Percentiles rank a stretch among this genome's conserved stretches.
Evolutionary conservation across 495 filamentous ascomycete genomes (phyloP).

Genomic region (Podospora pseudocomata): DNA sequence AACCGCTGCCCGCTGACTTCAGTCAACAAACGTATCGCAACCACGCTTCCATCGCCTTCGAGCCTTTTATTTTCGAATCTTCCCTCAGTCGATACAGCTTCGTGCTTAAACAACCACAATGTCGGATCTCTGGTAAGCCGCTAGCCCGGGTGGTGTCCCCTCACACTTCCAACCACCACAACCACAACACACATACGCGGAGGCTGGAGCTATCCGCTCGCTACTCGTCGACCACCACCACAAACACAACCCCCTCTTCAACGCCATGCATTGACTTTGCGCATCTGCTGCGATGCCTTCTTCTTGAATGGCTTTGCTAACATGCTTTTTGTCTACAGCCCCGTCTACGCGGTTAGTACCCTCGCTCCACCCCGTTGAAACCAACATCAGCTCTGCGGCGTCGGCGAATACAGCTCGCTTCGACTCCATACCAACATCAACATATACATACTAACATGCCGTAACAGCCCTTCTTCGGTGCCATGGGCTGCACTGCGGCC

Average conservation of each 20-base stretch:
- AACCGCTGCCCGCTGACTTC: constrained; percentile 6
- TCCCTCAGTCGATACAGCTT: constrained; percentile 29
- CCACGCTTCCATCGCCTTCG: constrained; percentile 15
- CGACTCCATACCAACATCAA: constrained; percentile 17
- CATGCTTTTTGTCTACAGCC: constrained; percentile 53
- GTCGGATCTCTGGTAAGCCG: constrained; percentile 41
- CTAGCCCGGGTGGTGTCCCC: constrained; percentile 22
- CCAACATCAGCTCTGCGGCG: constrained; percentile 7
- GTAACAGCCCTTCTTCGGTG: constrained; percentile 92
- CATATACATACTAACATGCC: constrained; percentile 12
- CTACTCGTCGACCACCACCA: constrained; percentile 26
- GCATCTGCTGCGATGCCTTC: background rate
- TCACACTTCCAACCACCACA: constrained; percentile 10
- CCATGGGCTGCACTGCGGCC: constrained; percentile 96
- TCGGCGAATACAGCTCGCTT: constrained; percentile 10
- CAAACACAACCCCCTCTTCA: constrained; percentile 16
- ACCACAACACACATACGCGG: constrained; percentile 2
- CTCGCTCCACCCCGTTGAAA: constrained; percentile 17
- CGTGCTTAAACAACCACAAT: constrained; percentile 38
- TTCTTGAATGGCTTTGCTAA: constrained; percentile 18
- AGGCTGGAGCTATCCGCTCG: constrained; percentile 26
- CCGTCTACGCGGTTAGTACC: constrained; percentile 96
- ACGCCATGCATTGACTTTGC: constrained; percentile 7
- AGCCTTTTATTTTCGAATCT: constrained; percentile 14
- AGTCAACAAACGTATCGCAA: constrained; percentile 20